Evolutionary conservation across 208 protist genomes (phyloP), one percentile per base, ranked within the genome.

Genomic region (Acanthamoeba triangularis): DNA sequence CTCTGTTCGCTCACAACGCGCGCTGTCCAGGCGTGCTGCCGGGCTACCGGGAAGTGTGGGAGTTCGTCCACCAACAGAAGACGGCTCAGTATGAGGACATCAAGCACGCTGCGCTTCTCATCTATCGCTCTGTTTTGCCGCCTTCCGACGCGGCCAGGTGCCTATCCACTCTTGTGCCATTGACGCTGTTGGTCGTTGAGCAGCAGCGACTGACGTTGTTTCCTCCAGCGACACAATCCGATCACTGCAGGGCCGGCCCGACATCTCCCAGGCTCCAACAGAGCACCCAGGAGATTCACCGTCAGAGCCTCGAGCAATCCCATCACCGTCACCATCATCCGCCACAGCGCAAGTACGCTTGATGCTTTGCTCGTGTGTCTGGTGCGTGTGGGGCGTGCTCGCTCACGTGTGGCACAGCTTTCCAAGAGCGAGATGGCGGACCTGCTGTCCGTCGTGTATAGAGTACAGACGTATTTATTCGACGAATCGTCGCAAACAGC

Each of bases 31-130:
- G 84, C 20, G 84, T 67, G 56, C 33, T 90, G 47, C 84, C 84
- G 11, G 18, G 44, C n/a, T 67, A 90, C 56, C 67, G 84, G 35
- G 84, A 90, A 67, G 84, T 67, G 56, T 90, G 84, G 84, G 84
- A 90, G 84, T 90, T 90, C 56, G 84, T 90, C n/a, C 30, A 67
- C 54, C 84, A 90, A n/a, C 54, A 90, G 35, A 59, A 69, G 54
- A 44, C 28, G 10, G 54, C 10, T 23, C 54, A 90, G 52, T 90
- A 90, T 35, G 54, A 90, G 56, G 84, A 90, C 84, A 90, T 90
- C 84, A 90, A 90, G 41, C 84, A 44, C 54, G 47, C 35, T 20
- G 84, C 84, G 7, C 84, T 90, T 6, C 84, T 90, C 54, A 37
- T 90, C 35, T 67, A 90, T 44, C 84, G 84, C 4, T 67, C 84